phyloP scores from a whole-genome alignment of 331 rosid genomes.

The Quercus lobata region DNA sequence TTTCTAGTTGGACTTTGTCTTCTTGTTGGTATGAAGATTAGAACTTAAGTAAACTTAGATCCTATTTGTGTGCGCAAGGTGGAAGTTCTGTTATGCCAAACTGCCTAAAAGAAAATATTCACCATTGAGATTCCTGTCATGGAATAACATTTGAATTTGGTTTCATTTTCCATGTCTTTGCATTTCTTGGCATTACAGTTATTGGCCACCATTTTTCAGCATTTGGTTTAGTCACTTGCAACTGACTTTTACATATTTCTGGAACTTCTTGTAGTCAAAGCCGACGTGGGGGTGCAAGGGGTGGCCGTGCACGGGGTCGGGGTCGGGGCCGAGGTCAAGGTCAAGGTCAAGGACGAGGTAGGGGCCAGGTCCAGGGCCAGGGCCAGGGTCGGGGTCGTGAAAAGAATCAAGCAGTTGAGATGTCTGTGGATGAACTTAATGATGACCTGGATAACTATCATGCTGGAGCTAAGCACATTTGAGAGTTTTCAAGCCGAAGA shows the following conservation, averaged over 20 bases:
- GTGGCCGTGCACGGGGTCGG: conserved; percentile 12
- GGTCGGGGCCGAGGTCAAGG: conserved; percentile 29
- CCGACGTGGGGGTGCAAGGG: conserved; percentile 44
- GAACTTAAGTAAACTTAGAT: background rate
- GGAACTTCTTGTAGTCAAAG: conserved; percentile 28
- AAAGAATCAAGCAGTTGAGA: conserved; percentile 56
- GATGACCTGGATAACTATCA: conserved; percentile 77
- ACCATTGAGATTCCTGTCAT: background rate
- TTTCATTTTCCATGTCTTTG: background rate
- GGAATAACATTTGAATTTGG: background rate
- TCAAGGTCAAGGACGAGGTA: conserved; percentile 5
- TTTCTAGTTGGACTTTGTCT: background rate
- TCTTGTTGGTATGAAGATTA: background rate
- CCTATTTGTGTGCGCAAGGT: background rate
- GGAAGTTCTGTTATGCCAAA: background rate
- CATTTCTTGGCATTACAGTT: background rate
- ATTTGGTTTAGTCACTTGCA: background rate
- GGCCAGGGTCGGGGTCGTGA: conserved; percentile 43
- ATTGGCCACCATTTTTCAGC: background rate
- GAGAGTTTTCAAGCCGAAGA: conserved; percentile 8
- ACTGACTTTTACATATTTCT: background rate
- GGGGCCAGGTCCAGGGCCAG: conserved; percentile 12
- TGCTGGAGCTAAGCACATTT: conserved; percentile 62
- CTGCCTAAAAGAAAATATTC: background rate
- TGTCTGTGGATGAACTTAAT: conserved; percentile 83